Conservation (phyloP, 2,329 filamentous ascomycete species). For the Trichophyton mentagrophytes region DNA sequence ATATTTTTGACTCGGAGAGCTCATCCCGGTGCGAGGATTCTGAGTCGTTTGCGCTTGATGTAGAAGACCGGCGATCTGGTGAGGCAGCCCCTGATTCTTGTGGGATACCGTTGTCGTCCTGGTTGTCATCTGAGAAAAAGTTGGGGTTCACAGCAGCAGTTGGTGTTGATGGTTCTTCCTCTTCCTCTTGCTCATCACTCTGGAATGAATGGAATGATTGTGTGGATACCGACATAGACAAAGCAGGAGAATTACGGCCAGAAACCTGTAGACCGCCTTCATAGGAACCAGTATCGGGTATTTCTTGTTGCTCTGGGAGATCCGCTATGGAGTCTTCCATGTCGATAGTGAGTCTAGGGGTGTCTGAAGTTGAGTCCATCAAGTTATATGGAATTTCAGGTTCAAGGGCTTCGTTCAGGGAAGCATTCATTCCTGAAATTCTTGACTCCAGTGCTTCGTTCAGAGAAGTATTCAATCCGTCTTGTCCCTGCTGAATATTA, state of each 20-base stretch:
- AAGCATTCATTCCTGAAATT: neutral
- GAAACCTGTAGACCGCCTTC: neutral
- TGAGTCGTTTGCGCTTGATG: neutral
- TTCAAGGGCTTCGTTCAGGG: neutral
- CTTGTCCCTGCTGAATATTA: neutral
- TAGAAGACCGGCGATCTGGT: neutral
- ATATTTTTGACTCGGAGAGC: conserved; percentile 36
- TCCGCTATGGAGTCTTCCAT: neutral
- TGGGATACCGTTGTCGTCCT: neutral
- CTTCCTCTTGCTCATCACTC: neutral
- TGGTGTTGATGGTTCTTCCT: neutral
- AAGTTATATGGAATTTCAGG: neutral
- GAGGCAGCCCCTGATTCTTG: neutral
- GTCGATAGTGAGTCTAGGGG: neutral
- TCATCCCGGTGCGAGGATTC: conserved; percentile 17
- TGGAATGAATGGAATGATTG: conserved; percentile 1
- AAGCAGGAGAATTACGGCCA: neutral
- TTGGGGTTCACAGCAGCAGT: neutral
- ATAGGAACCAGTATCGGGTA: neutral
- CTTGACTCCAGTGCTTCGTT: neutral
- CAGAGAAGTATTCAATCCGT: neutral
- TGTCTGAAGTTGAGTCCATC: neutral
- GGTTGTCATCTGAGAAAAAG: neutral
- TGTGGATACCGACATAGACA: neutral
- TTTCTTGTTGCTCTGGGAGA: neutral